These are phyloP conservation scores for Fusarium vanettenii DNA, from an alignment of 2,329 filamentous ascomycete species.

Conservation along the genomic window DNA sequence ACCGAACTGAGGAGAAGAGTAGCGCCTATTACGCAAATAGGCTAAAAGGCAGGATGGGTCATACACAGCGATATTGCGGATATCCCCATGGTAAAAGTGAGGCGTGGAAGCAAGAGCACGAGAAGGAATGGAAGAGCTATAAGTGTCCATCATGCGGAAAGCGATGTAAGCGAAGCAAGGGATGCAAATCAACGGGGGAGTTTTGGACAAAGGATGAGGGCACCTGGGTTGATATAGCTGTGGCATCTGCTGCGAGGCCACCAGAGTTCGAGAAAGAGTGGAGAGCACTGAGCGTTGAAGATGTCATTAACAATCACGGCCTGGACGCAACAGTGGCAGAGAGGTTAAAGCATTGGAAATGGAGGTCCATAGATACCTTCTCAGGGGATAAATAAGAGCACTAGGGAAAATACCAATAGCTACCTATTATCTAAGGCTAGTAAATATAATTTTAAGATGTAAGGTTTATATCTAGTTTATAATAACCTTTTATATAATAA, in stretches of 20 bases:
- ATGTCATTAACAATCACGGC: background rate
- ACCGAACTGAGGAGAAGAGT: background rate
- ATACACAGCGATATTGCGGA: background rate
- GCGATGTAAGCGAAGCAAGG: constrained; percentile 12
- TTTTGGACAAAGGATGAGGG: background rate
- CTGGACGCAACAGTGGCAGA: background rate
- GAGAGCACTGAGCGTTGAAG: background rate
- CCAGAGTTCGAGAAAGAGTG: background rate
- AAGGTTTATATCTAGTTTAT: too few species aligned
- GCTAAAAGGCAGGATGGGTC: background rate
- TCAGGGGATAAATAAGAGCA: background rate
- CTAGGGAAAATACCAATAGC: background rate
- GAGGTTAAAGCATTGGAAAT: background rate
- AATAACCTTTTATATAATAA: too few species aligned
- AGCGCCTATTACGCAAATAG: background rate
- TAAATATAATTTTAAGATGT: background rate
- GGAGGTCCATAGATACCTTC: constrained; percentile 3
- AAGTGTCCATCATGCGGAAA: constrained; percentile 15
- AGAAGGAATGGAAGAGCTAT: constrained; percentile 1
- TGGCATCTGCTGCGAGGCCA: background rate
- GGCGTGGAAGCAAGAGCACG: background rate
- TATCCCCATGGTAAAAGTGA: background rate
- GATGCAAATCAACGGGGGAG: constrained; percentile 10
- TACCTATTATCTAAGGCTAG: background rate
- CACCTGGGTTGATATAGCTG: background rate